Conservation (phyloP, 495 filamentous ascomycete species). For the Oidiodendron maius region DNA sequence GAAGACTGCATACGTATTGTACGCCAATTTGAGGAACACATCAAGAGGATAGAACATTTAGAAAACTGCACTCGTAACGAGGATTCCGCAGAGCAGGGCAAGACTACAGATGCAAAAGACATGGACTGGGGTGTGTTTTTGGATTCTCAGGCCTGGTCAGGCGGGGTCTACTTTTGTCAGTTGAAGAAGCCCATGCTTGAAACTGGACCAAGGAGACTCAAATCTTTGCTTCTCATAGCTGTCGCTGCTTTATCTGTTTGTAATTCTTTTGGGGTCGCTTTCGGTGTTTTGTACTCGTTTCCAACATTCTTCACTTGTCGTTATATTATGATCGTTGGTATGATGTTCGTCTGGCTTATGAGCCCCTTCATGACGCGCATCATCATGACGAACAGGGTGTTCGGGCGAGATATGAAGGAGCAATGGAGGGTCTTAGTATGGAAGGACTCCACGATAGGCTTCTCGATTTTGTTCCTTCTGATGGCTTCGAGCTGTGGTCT, state of each 20-base stretch:
- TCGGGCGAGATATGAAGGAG: not conserved
- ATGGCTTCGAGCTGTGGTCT: constrained; percentile 1
- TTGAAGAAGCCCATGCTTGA: not conserved
- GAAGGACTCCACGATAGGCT: not conserved
- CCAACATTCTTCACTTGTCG: constrained; percentile 1
- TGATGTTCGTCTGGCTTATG: not conserved
- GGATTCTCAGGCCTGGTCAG: not conserved
- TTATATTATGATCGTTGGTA: not conserved
- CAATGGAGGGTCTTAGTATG: not conserved
- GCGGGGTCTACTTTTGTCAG: not conserved
- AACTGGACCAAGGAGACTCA: not conserved
- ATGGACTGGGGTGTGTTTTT: not conserved
- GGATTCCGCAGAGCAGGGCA: not conserved
- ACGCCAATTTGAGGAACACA: not conserved
- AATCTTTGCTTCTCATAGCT: not conserved
- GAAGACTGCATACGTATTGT: not conserved
- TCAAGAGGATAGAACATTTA: not conserved
- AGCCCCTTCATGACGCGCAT: not conserved
- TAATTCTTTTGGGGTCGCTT: not conserved
- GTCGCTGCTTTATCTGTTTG: not conserved
- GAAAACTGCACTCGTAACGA: not conserved
- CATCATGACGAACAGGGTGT: not conserved
- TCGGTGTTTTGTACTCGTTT: not conserved
- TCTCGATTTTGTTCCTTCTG: not conserved
- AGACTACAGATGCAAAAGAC: not conserved